These are phyloP conservation scores for Collybia mongolica DNA, from an alignment of 768 basidiomycete genomes.

Conservation along the genomic window DNA sequence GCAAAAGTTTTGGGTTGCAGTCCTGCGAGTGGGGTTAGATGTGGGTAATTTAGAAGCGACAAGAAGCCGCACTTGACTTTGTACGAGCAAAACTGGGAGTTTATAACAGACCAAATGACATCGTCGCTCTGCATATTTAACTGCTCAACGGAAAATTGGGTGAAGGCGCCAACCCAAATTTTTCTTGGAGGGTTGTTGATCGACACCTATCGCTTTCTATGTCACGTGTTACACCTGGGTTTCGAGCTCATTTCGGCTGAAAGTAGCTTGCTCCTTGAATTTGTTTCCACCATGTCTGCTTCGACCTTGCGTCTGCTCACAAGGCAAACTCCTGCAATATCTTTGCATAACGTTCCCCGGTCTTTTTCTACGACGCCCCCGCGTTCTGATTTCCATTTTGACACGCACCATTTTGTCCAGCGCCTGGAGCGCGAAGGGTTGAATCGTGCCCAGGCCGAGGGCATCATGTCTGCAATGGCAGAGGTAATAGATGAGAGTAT, in stretches of 20 bases:
- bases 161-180: too few species aligned
- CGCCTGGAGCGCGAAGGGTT: constrained; percentile 87
- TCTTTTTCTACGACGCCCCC: constrained; percentile 26
- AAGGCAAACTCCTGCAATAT: not conserved
- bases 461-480: constrained; percentile 95
- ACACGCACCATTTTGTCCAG: constrained; percentile 94
- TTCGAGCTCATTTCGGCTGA: too few species aligned
- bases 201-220: too few species aligned
- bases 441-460: constrained; percentile 89
- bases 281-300: constrained; percentile 4
- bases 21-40: constrained; percentile 46
- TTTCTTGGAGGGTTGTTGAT: too few species aligned
- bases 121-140: constrained; percentile 87
- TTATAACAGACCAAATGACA: constrained; percentile 97
- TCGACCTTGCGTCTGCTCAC: constrained; percentile 3
- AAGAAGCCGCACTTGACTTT: constrained; percentile 88
- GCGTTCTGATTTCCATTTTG: constrained; percentile 74
- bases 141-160: too few species aligned
- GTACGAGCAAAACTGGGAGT: constrained; percentile 95
- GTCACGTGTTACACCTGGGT: too few species aligned
- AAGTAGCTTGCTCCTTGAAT: too few species aligned
- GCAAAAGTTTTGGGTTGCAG: constrained; percentile 96
- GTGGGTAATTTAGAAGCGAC: not conserved
- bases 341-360: constrained; percentile 11
- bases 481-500: constrained; percentile 98